These are phyloP conservation scores for Oidium heveae DNA, from an alignment of 2,329 filamentous ascomycete species.

Conservation along the genomic window DNA sequence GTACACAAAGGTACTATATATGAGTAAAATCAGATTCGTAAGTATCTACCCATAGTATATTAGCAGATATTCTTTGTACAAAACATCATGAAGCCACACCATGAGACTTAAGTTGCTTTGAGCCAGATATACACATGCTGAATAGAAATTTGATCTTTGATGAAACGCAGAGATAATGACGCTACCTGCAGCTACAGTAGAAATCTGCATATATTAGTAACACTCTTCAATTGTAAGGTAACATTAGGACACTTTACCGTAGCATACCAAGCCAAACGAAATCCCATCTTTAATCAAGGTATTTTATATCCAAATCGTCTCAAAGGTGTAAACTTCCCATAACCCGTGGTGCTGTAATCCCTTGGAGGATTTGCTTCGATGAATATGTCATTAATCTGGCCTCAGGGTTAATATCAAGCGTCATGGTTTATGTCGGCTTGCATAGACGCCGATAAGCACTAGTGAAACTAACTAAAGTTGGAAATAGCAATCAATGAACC, in stretches of 20 bases:
- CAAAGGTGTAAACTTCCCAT: neutral
- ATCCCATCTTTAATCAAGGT: neutral
- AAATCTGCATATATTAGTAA: conserved; percentile 26
- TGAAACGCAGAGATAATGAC: conserved; percentile 80
- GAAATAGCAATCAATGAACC: too few relatives aligned
- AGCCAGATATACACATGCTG: conserved; percentile 83
- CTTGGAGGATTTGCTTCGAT: too few relatives aligned
- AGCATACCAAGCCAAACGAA: conserved; percentile 1
- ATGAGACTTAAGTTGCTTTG: conserved; percentile 91
- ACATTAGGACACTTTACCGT: neutral
- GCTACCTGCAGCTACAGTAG: conserved; percentile 56
- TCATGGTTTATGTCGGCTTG: too few relatives aligned
- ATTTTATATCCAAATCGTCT: neutral
- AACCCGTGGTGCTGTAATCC: too few relatives aligned
- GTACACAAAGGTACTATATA: conserved; percentile 61
- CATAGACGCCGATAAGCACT: too few relatives aligned
- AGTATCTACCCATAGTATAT: conserved; percentile 35
- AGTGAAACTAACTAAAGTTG: too few relatives aligned
- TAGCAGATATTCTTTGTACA: neutral
- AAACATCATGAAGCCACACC: conserved; percentile 23
- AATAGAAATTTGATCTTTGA: conserved; percentile 94
- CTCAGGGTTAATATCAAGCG: too few relatives aligned
- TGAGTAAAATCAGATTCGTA: conserved; percentile 67
- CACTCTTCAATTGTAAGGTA: too few relatives aligned
- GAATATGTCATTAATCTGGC: too few relatives aligned